phyloP scores from a whole-genome alignment of 371 early-diverging fungal genomes.

The Rhizomucor miehei region DNA sequence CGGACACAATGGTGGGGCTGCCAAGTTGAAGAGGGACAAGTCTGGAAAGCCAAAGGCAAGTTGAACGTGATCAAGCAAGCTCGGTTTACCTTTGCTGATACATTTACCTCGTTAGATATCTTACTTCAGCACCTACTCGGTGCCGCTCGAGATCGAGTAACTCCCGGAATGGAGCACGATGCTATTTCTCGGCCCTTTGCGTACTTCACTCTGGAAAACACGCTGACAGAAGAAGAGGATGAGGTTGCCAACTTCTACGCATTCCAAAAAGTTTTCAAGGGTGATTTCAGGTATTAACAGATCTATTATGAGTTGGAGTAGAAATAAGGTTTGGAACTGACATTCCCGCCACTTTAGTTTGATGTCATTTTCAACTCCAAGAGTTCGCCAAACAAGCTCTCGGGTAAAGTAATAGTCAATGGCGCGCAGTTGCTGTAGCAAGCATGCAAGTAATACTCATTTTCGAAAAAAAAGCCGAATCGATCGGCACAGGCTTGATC shows the following conservation, averaged over 20 bases:
- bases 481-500: conserved; percentile 16
- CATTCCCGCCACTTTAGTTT: conserved; percentile 38
- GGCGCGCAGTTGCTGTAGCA: no score
- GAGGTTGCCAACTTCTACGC: conserved; percentile 49
- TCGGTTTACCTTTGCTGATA: neutral
- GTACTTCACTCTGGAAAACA: conserved; percentile 37
- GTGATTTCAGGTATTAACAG: conserved; percentile 28
- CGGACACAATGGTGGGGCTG: conserved; percentile 47
- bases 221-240: conserved; percentile 28
- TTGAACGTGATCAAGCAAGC: neutral
- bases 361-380: conserved; percentile 57
- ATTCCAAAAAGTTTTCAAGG: conserved; percentile 58
- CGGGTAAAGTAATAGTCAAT: conserved; percentile 22
- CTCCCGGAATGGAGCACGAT: conserved; percentile 17
- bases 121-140: conserved; percentile 21
- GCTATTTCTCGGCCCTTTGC: conserved; percentile 22
- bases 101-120: conserved; percentile 17
- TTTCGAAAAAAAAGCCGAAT: conserved; percentile 17
- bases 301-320: no score
- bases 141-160: conserved; percentile 20
- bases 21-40: conserved; percentile 32
- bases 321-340: no score
- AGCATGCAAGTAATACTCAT: neutral
- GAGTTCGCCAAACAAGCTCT: conserved; percentile 26
- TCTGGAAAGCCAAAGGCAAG: conserved; percentile 53